Percentiles rank a stretch among this genome's conserved stretches.
These are phyloP conservation scores for Rhodotorula sp. DNA, from an alignment of 1,284 basidiomycete genomes.

Conservation along the genomic window DNA sequence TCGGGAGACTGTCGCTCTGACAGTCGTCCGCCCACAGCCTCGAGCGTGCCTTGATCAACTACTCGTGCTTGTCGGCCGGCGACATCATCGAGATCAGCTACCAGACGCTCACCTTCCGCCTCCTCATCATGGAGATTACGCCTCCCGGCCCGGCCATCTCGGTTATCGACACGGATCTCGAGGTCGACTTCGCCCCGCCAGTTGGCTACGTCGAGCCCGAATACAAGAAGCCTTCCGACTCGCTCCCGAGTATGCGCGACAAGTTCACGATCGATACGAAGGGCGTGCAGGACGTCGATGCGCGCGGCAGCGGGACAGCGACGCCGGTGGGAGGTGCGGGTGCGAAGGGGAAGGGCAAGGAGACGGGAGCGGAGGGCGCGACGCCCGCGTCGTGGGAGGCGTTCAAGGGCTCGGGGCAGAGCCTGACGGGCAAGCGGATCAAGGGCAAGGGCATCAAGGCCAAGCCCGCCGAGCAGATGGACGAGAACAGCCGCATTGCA, in stretches of 20 bases:
- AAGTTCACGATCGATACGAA: slow-evolving; percentile 87
- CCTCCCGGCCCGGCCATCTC: slow-evolving; percentile 80
- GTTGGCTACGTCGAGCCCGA: slow-evolving; percentile 82
- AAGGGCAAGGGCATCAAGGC: slow-evolving; percentile 87
- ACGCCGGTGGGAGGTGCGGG: slow-evolving; percentile 35
- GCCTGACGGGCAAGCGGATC: slow-evolving; percentile 79
- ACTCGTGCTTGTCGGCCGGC: slow-evolving; percentile 60
- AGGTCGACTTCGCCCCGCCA: slow-evolving; percentile 66
- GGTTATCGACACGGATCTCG: slow-evolving; percentile 93
- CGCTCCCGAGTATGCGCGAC: slow-evolving; percentile 88
- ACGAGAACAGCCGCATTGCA: slow-evolving; percentile 81
- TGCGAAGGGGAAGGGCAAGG: slow-evolving; percentile 28
- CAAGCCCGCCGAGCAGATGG: slow-evolving; percentile 74
- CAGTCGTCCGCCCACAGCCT: slow-evolving; percentile 59
- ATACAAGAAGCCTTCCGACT: slow-evolving; percentile 65
- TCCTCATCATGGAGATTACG: slow-evolving; percentile 91
- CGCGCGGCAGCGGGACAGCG: slow-evolving; percentile 43
- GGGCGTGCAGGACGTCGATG: slow-evolving; percentile 50
- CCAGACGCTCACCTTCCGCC: slow-evolving; percentile 82
- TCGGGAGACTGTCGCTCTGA: not conserved
- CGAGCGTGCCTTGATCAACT: slow-evolving; percentile 92
- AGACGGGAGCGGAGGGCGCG: slow-evolving; percentile 5
- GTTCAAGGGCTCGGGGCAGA: slow-evolving; percentile 91
- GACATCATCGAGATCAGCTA: slow-evolving; percentile 56
- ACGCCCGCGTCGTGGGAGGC: slow-evolving; percentile 71